These are phyloP conservation scores for Didymella glomerata DNA, from an alignment of 2,329 filamentous ascomycete species.

Conservation along the genomic window DNA sequence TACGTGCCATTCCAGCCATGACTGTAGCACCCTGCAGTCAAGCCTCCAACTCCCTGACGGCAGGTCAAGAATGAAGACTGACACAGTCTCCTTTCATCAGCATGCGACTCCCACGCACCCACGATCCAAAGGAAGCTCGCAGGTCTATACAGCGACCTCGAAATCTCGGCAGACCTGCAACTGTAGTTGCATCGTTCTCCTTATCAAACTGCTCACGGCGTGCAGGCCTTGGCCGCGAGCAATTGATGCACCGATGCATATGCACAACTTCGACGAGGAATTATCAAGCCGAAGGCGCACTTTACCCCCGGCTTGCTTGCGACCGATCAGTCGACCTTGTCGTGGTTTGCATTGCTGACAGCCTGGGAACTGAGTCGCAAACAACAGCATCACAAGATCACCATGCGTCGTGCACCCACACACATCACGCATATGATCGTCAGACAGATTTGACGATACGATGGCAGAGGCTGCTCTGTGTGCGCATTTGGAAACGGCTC, in stretches of 20 bases:
- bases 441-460: background rate
- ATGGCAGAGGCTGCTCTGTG: background rate
- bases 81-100: background rate
- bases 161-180: slow-evolving; percentile 1
- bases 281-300: background rate
- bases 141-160: background rate
- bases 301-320: background rate
- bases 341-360: background rate
- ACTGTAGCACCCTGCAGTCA: background rate
- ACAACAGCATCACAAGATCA: background rate
- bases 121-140: background rate
- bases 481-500: background rate
- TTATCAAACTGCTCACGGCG: background rate
- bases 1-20: background rate
- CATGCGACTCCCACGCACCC: background rate
- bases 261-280: background rate
- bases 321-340: background rate
- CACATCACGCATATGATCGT: background rate
- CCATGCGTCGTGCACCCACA: background rate
- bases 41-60: background rate
- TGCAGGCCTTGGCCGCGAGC: background rate
- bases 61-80: background rate
- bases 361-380: background rate
- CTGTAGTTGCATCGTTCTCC: background rate
- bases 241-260: background rate